Evolutionary conservation across 495 filamentous ascomycete species (phyloP).

Genomic region (Sordaria brevicollis): DNA sequence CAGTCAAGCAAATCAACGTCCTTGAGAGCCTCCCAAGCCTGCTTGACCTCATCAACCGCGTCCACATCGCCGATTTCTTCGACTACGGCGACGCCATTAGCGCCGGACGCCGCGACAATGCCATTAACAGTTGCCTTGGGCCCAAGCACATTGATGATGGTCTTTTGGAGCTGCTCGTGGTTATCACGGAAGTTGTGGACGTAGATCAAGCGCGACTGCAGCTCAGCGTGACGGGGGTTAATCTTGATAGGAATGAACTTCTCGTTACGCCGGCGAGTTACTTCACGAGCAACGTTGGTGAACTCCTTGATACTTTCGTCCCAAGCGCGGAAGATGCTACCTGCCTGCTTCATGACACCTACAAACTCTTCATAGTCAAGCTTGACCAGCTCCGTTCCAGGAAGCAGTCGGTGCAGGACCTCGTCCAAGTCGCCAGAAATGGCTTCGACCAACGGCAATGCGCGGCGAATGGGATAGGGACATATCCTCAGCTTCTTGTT

Average conservation of each 20-base stretch:
- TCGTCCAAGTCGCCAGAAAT: slow-evolving; percentile 89
- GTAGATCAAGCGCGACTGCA: slow-evolving; percentile 83
- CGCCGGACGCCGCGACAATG: slow-evolving; percentile 34
- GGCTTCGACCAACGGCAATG: slow-evolving; percentile 91
- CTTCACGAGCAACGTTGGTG: slow-evolving; percentile 90
- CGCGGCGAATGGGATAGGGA: slow-evolving; percentile 84
- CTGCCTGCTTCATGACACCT: slow-evolving; percentile 68
- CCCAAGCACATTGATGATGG: slow-evolving; percentile 88
- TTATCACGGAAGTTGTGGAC: slow-evolving; percentile 89
- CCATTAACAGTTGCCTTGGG: slow-evolving; percentile 50
- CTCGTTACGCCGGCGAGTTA: slow-evolving; percentile 80
- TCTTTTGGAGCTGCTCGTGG: slow-evolving; percentile 92
- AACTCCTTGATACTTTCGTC: slow-evolving; percentile 96
- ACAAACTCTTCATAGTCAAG: slow-evolving; percentile 86
- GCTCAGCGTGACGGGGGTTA: slow-evolving; percentile 66
- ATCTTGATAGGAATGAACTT: slow-evolving; percentile 99
- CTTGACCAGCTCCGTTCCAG: slow-evolving; percentile 80
- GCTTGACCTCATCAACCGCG: slow-evolving; percentile 90
- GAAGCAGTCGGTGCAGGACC: slow-evolving; percentile 72
- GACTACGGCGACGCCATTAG: slow-evolving; percentile 57
- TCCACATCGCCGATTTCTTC: slow-evolving; percentile 97
- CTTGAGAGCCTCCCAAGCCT: slow-evolving; percentile 85
- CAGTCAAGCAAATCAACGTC: slow-evolving; percentile 95
- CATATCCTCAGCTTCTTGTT: slow-evolving; percentile 95
- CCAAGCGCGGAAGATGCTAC: slow-evolving; percentile 83